Evolutionary conservation across 768 basidiomycete genomes (phyloP).

Genomic region (Russula brevipes): DNA sequence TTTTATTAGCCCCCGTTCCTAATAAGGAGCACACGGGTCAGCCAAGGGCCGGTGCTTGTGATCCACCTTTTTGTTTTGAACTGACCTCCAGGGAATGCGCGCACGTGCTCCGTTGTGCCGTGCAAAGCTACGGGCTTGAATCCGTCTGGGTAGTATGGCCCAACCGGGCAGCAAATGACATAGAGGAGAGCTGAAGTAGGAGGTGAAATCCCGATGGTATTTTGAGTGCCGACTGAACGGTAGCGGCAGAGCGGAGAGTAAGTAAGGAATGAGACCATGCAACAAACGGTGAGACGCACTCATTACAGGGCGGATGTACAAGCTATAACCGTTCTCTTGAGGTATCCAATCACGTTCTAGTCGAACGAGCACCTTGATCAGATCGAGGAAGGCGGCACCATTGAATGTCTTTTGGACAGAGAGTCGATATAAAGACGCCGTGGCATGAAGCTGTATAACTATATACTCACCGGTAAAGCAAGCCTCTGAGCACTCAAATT

Average conservation of each 20-base stretch:
- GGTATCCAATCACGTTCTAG: constrained; percentile 51
- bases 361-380: constrained; percentile 44
- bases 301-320: constrained; percentile 47
- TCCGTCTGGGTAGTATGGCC: constrained; percentile 48
- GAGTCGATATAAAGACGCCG: background rate
- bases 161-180: constrained; percentile 43
- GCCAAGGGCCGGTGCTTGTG: background rate
- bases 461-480: constrained; percentile 31
- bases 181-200: constrained; percentile 45
- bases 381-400: constrained; percentile 36
- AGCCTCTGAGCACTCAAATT: constrained; percentile 41
- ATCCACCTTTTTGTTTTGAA: background rate
- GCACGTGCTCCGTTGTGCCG: constrained; percentile 74
- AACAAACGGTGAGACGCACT: constrained; percentile 24
- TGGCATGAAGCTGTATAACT: background rate
- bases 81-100: constrained; percentile 78
- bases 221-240: constrained; percentile 41
- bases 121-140: constrained; percentile 50
- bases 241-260: background rate
- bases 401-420: constrained; percentile 35
- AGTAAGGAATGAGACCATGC: background rate
- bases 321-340: constrained; percentile 41
- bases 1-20: constrained; percentile 50
- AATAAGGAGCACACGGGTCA: background rate
- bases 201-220: constrained; percentile 45